Evolutionary conservation across 805 yeast species (phyloP).

Genomic region (Pichia kluyveri): DNA sequence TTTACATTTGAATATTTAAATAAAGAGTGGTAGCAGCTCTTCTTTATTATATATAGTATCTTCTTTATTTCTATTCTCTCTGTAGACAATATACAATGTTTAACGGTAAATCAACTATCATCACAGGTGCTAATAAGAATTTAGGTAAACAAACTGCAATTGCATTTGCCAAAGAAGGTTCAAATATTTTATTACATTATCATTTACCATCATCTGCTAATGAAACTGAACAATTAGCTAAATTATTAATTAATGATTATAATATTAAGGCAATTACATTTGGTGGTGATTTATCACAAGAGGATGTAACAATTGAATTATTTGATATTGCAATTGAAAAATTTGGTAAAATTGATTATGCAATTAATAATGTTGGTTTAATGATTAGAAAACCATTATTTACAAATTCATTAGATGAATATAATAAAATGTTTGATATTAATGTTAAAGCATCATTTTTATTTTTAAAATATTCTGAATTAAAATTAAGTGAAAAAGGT

Average conservation of each 20-base stretch:
- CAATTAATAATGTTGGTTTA: constrained; percentile 61
- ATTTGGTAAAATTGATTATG: constrained; percentile 49
- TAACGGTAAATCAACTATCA: constrained; percentile 10
- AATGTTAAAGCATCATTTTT: constrained; percentile 56
- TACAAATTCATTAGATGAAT: constrained; percentile 47
- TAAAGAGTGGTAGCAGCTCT: too few relatives aligned
- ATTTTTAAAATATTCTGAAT: constrained; percentile 49
- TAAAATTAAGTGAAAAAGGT: constrained; percentile 41
- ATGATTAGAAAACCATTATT: constrained; percentile 53
- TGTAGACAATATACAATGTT: too few relatives aligned
- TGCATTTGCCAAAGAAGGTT: constrained; percentile 47
- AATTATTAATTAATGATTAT: constrained; percentile 27
- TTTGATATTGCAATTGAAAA: constrained; percentile 37
- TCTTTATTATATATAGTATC: too few relatives aligned
- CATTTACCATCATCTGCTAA: constrained; percentile 35
- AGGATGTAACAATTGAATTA: constrained; percentile 33
- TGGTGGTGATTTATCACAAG: constrained; percentile 36
- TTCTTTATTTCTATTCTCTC: too few relatives aligned
- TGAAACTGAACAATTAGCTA: constrained; percentile 29
- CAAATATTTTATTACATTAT: constrained; percentile 45
- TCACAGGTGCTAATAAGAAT: constrained; percentile 16
- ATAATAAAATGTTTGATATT: constrained; percentile 40
- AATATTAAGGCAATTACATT: constrained; percentile 33
- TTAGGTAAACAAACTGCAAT: constrained; percentile 24
- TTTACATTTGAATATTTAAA: too few relatives aligned